A percentile compares a stretch with the other conserved stretches of the same genome.
These are phyloP conservation scores for Cicer bijugum DNA, from an alignment of 306 rosid genomes.

Conservation along the genomic window DNA sequence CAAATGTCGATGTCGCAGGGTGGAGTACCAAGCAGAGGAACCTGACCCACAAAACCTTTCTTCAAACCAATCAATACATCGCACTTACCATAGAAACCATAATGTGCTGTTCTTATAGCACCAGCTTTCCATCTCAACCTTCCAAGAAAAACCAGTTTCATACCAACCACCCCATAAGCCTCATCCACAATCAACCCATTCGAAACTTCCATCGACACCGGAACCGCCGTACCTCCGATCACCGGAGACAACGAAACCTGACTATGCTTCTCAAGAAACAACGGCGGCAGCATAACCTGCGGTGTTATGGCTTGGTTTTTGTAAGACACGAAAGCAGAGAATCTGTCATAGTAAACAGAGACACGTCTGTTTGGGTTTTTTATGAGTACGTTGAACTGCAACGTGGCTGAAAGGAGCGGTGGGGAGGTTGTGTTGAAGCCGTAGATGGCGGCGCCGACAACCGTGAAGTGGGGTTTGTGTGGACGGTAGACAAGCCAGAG, in stretches of 20 bases:
- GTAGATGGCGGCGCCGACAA: conserved; percentile 68
- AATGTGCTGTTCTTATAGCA: conserved; percentile 56
- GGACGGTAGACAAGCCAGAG: conserved; percentile 93
- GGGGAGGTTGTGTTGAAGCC: conserved; percentile 63
- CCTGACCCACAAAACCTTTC: conserved; percentile 75
- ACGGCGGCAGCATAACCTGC: conserved; percentile 66
- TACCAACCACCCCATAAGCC: conserved; percentile 66
- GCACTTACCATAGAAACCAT: conserved; percentile 66
- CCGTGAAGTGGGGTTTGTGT: conserved; percentile 67
- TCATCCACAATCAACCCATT: conserved; percentile 64
- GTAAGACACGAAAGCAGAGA: conserved; percentile 65
- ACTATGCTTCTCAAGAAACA: conserved; percentile 52
- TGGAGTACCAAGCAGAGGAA: conserved; percentile 70
- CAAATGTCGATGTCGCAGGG: conserved; percentile 67
- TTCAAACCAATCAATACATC: conserved; percentile 69
- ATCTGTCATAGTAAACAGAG: conserved; percentile 65
- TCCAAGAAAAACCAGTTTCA: conserved; percentile 66
- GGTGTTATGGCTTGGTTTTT: conserved; percentile 71
- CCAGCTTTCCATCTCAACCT: conserved; percentile 80
- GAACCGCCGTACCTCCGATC: conserved; percentile 66
- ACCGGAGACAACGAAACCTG: conserved; percentile 69
- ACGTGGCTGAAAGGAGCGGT: conserved; percentile 57
- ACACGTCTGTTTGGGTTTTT: conserved; percentile 80
- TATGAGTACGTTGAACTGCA: conserved; percentile 78
- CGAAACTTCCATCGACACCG: conserved; percentile 66